A percentile compares a stretch with the other conserved stretches of the same genome.
Conservation (phyloP, 257 asterid species). For the Orobanche coerulescens region DNA sequence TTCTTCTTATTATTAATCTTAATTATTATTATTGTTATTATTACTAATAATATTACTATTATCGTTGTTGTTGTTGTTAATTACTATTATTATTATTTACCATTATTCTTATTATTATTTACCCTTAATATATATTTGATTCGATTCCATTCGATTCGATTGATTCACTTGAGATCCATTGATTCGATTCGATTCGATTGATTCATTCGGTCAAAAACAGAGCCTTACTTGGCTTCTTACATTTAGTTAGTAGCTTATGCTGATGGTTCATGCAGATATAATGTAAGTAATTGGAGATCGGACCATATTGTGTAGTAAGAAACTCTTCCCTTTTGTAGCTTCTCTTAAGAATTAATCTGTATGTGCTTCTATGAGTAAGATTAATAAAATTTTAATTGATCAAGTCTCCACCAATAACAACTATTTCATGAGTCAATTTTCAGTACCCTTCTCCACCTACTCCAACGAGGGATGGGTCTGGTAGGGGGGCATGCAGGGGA, state of each 20-base stretch:
- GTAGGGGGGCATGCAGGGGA: not conserved
- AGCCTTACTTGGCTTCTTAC: not conserved
- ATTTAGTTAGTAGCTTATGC: slow-evolving; percentile 1
- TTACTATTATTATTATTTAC: too few relatives aligned
- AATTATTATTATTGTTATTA: too few relatives aligned
- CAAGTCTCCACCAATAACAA: slow-evolving; percentile 9
- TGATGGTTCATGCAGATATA: not conserved
- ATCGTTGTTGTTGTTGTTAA: too few relatives aligned
- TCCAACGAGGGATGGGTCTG: not conserved
- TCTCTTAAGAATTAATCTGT: not conserved
- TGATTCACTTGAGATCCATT: too few relatives aligned
- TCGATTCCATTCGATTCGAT: too few relatives aligned
- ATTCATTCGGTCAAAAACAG: too few relatives aligned
- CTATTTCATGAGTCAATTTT: not conserved
- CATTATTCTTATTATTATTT: too few relatives aligned
- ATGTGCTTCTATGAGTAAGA: not conserved
- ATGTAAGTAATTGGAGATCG: not conserved
- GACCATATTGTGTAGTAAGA: not conserved
- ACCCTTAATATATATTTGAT: too few relatives aligned
- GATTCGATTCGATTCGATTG: too few relatives aligned
- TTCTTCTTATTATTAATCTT: too few relatives aligned
- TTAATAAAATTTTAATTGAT: not conserved
- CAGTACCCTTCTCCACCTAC: not conserved
- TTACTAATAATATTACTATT: too few relatives aligned
- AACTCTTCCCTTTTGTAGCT: not conserved